Evolutionary conservation across 768 basidiomycete species (phyloP).

Genomic region (Phaffia australis): DNA sequence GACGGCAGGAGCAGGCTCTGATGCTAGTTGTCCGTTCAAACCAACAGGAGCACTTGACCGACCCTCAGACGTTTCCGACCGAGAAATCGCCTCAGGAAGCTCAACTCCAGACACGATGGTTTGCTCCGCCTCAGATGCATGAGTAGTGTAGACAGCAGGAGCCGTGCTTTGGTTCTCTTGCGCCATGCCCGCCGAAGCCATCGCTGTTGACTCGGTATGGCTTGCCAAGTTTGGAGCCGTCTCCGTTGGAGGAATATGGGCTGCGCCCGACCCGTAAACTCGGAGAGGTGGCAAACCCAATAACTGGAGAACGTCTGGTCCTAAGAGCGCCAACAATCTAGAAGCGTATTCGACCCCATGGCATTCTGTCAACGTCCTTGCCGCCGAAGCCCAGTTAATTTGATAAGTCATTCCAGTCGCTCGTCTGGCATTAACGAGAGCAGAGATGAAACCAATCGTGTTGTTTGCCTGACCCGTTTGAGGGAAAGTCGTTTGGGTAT

Average conservation of each 20-base stretch:
- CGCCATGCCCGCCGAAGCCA: no score
- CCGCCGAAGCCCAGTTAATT: slow-evolving; percentile 12
- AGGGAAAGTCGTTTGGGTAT: slow-evolving; percentile 12
- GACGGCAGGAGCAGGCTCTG: no score
- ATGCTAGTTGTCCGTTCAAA: no score
- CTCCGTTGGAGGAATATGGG: neutral
- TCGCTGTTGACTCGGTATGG: neutral
- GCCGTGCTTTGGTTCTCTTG: no score
- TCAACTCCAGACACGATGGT: no score
- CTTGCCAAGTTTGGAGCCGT: no score
- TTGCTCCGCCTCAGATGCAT: no score
- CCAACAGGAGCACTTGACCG: no score
- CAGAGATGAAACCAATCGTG: slow-evolving; percentile 12
- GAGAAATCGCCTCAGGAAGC: no score
- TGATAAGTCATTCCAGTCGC: slow-evolving; percentile 8
- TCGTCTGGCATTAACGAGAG: slow-evolving; percentile 12
- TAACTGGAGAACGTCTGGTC: neutral
- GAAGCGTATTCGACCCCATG: slow-evolving; percentile 6
- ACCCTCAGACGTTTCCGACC: no score
- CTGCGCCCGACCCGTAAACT: neutral
- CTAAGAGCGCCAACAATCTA: neutral
- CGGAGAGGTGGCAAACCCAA: slow-evolving; percentile 4
- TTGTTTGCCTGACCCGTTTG: no score
- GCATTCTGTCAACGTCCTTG: slow-evolving; percentile 16
- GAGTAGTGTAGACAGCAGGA: no score